A percentile compares a stretch with the other conserved stretches of the same genome.
Evolutionary conservation across 2,329 filamentous ascomycete species (phyloP).

Genomic region (Claviceps monticola): DNA sequence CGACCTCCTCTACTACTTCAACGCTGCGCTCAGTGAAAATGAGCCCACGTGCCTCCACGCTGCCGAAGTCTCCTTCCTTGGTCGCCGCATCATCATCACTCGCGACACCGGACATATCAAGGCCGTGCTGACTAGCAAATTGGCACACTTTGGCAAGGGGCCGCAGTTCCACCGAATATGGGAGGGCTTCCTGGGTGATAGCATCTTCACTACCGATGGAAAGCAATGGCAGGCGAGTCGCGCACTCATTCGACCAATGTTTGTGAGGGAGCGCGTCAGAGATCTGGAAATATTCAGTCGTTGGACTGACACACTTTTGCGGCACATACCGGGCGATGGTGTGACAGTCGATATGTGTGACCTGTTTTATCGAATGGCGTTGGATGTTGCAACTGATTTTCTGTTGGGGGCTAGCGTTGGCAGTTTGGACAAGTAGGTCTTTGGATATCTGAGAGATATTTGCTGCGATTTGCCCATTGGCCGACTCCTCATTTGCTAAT

Average conservation of each 20-base stretch:
- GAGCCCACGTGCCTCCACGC: slow-evolving; percentile 2
- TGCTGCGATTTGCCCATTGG: not conserved
- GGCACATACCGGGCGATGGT: not conserved
- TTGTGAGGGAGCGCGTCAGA: slow-evolving; percentile 69
- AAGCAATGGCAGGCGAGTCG: slow-evolving; percentile 64
- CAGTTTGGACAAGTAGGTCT: slow-evolving; percentile 20
- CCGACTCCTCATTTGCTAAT: not conserved
- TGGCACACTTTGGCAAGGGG: slow-evolving; percentile 71
- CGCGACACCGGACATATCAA: slow-evolving; percentile 82
- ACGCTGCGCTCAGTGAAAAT: not conserved
- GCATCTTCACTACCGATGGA: slow-evolving; percentile 71
- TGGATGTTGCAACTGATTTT: not conserved
- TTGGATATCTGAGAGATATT: no score
- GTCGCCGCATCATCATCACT: slow-evolving; percentile 54
- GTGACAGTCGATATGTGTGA: slow-evolving; percentile 1
- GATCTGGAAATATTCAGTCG: slow-evolving; percentile 66
- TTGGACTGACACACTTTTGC: slow-evolving; percentile 6
- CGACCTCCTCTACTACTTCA: slow-evolving; percentile 1
- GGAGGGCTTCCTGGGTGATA: slow-evolving; percentile 58
- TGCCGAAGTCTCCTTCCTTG: slow-evolving; percentile 40
- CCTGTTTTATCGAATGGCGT: not conserved
- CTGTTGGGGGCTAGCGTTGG: not conserved
- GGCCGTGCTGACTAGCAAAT: slow-evolving; percentile 73
- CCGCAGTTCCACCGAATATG: slow-evolving; percentile 60
- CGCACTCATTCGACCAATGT: slow-evolving; percentile 71